Base-by-base conservation (phyloP, 495 filamentous ascomycete genomes). In the Aspergillus bridgeri region DNA sequence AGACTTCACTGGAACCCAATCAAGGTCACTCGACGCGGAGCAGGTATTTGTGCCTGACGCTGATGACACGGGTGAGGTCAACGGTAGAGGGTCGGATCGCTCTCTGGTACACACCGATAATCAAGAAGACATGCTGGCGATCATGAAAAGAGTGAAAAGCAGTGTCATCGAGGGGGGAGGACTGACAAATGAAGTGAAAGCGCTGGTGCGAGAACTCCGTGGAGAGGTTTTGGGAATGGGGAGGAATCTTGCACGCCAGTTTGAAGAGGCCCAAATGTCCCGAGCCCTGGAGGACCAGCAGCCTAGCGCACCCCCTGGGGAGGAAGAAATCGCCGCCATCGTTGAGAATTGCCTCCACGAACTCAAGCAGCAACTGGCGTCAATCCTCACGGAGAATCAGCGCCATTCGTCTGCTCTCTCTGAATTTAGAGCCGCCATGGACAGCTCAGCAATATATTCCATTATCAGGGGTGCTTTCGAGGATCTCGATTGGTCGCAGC, bases 171-270 rank as follows among this genome's bases (percentile, higher is more conserved):
- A 95, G 75, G 81, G 87, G 50, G 92, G 92, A 60, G 87, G 90
- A 15, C 80, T 94, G 66, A 94, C 92, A 5, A 87, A 89, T 55
- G 89, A 96, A 69, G 89, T 96, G 42, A 98, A 97, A 71, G 86
- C 88, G 3, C 75, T 95, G 17, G 88, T 96, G 13, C 86, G 90
- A 43, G 92, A 97, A 61, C 78, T 98, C 42, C 86, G 92, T 18
- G 90, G 92, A 13, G 92, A 98, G 65, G 92, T 98, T 7, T 82
- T 97, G 2, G 91, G 90, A 4, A 96, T 97, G 93, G 91, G 91
- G 5, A 79, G 91, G 55, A 87, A 96, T 61, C 80, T 97, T 24
- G 91, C 87, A 25, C 83, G 89, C n/a, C 86, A 89, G 65, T 77
- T 97, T 3, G 90, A 96, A 53, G 81, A 89, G 45, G 77, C 81